Conservation (phyloP, 2,329 filamentous ascomycete species). For the Rutstroemia sp. region DNA sequence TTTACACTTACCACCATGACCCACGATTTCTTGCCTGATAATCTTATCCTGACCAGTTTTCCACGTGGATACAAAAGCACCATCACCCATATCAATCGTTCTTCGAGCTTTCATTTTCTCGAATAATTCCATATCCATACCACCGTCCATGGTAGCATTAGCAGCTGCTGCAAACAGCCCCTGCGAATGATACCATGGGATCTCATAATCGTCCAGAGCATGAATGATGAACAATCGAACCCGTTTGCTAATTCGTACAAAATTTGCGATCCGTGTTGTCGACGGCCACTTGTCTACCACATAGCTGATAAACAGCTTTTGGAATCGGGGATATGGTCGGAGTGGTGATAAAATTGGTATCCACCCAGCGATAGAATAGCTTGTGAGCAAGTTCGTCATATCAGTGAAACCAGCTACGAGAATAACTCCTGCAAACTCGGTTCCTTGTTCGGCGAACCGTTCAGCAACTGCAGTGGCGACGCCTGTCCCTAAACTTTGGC, state of each 20-base stretch:
- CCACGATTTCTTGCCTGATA: conserved; percentile 28
- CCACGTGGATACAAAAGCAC: conserved; percentile 29
- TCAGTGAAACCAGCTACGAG: conserved; percentile 75
- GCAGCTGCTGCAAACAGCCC: conserved; percentile 54
- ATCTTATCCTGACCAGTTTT: conserved; percentile 25
- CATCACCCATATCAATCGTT: conserved; percentile 28
- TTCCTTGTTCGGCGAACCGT: conserved; percentile 50
- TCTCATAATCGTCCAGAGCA: conserved; percentile 73
- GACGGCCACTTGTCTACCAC: conserved; percentile 82
- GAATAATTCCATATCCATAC: conserved; percentile 20
- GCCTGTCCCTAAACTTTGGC: conserved; percentile 84
- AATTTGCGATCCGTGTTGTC: conserved; percentile 52
- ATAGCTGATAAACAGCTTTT: conserved; percentile 51
- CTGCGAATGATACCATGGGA: conserved; percentile 65
- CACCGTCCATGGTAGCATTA: conserved; percentile 39
- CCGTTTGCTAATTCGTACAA: conserved; percentile 44
- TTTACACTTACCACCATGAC: conserved; percentile 26
- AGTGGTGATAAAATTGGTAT: conserved; percentile 76
- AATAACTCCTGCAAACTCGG: conserved; percentile 72
- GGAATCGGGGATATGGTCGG: conserved; percentile 54
- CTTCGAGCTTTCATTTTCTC: conserved; percentile 26
- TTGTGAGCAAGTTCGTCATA: conserved; percentile 63
- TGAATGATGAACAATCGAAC: conserved; percentile 70
- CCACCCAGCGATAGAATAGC: conserved; percentile 69
- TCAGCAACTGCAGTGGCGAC: conserved; percentile 70